Evolutionary conservation across 2,329 filamentous ascomycete species (phyloP).

Genomic region (Tolypocladium endophyticum): DNA sequence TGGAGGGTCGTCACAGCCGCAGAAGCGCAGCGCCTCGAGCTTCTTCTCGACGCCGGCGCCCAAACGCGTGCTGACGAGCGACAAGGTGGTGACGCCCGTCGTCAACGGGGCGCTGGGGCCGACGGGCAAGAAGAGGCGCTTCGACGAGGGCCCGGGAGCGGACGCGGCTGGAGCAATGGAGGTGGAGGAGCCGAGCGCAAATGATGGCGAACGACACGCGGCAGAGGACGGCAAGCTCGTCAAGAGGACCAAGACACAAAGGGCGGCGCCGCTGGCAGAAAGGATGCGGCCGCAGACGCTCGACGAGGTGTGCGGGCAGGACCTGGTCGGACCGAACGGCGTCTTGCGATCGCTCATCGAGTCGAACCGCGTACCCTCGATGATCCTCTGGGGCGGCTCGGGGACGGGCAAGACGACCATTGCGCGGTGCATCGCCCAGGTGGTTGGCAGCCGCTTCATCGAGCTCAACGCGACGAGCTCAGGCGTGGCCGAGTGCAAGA

Average conservation of each 20-base stretch:
- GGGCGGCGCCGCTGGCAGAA: conserved; percentile 78
- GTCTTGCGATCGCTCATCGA: conserved; percentile 81
- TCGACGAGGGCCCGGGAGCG: conserved; percentile 42
- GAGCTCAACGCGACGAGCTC: conserved; percentile 92
- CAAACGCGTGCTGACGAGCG: conserved; percentile 33
- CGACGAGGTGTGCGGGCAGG: conserved; percentile 83
- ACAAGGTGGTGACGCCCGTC: conserved; percentile 20
- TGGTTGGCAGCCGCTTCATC: conserved; percentile 75
- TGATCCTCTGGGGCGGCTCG: conserved; percentile 84
- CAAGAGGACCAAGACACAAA: conserved; percentile 60
- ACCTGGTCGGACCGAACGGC: conserved; percentile 77
- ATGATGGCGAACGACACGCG: conserved; percentile 4
- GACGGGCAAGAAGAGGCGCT: conserved; percentile 38
- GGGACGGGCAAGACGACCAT: conserved; percentile 88
- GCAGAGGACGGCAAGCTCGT: conserved; percentile 14
- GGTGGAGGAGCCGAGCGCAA: neutral
- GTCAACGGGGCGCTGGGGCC: conserved; percentile 21
- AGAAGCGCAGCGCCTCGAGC: conserved; percentile 44
- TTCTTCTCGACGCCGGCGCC: conserved; percentile 54
- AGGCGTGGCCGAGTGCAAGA: conserved; percentile 85
- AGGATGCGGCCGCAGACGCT: conserved; percentile 80
- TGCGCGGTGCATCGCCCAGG: conserved; percentile 76
- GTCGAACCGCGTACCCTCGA: conserved; percentile 74
- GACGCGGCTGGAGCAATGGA: conserved; percentile 2
- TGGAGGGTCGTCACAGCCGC: conserved; percentile 19